phyloP scores from a whole-genome alignment of 495 filamentous ascomycete species.

The Aspergillus asperescens region DNA sequence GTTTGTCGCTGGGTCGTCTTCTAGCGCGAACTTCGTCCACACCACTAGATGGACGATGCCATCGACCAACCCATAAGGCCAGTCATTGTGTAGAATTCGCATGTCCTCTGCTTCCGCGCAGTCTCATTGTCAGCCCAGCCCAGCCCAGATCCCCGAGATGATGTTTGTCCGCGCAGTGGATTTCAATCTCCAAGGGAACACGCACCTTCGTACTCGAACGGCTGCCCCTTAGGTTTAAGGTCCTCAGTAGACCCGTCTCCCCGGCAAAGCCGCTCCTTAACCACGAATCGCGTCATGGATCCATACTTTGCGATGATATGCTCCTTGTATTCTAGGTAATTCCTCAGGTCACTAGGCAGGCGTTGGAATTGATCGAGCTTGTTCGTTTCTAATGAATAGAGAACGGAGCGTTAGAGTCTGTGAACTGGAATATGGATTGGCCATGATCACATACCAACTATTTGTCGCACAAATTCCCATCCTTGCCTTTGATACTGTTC shows the following conservation, averaged over 20 bases:
- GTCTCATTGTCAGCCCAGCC: not conserved
- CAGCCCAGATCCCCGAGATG: not conserved
- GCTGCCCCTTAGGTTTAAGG: conserved; percentile 39
- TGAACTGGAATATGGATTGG: not conserved
- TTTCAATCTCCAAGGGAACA: not conserved
- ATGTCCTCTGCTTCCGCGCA: conserved; percentile 50
- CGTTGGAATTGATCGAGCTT: conserved; percentile 69
- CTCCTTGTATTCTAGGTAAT: conserved; percentile 62
- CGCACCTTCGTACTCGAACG: conserved; percentile 49
- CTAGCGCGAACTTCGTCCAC: conserved; percentile 84
- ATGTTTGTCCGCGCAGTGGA: not conserved
- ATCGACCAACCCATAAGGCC: conserved; percentile 77
- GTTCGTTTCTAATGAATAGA: conserved; percentile 46
- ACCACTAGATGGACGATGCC: conserved; percentile 77
- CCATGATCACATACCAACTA: conserved; percentile 43
- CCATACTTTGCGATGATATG: conserved; percentile 60
- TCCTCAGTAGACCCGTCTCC: conserved; percentile 32
- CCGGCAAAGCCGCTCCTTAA: conserved; percentile 63
- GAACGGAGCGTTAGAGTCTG: not conserved
- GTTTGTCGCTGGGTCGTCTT: conserved; percentile 58
- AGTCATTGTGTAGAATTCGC: conserved; percentile 80
- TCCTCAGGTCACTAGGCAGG: conserved; percentile 64
- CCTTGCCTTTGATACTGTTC: conserved; percentile 47
- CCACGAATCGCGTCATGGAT: conserved; percentile 68
- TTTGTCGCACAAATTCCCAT: conserved; percentile 59